Percentiles rank a stretch among this genome's conserved stretches.
phyloP scores from a whole-genome alignment of 2,329 filamentous ascomycete species.

The Colletotrichum sp. region DNA sequence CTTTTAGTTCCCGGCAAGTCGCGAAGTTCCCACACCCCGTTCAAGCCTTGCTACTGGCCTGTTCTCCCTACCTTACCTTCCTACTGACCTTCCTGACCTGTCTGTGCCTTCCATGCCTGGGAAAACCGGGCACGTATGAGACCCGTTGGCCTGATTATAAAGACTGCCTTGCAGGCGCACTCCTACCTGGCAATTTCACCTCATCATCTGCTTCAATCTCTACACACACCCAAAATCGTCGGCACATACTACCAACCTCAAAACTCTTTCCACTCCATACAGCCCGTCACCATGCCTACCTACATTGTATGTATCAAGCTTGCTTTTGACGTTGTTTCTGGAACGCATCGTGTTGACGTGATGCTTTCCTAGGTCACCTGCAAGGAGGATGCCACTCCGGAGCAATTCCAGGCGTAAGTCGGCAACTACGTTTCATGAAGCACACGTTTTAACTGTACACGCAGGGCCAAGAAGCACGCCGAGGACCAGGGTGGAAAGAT shows the following conservation, averaged over 20 bases:
- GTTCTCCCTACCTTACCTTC: neutral
- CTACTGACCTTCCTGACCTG: neutral
- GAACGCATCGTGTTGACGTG: conserved; percentile 18
- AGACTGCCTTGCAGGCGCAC: neutral
- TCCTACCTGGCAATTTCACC: neutral
- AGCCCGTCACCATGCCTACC: conserved; percentile 52
- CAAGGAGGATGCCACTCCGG: conserved; percentile 70
- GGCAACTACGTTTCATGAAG: neutral
- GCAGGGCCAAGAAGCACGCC: conserved; percentile 78
- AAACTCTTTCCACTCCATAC: neutral
- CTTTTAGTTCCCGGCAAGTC: conserved; percentile 12
- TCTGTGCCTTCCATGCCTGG: neutral
- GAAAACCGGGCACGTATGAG: conserved; percentile 9
- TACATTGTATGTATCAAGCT: conserved; percentile 54
- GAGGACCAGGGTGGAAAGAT: conserved; percentile 82
- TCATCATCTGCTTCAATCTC: neutral
- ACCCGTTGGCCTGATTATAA: conserved; percentile 5
- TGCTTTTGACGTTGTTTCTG: neutral
- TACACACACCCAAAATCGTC: neutral
- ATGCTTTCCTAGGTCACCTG: conserved; percentile 70
- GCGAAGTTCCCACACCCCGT: conserved; percentile 9
- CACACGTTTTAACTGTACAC: neutral
- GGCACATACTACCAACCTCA: neutral
- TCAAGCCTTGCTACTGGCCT: neutral
- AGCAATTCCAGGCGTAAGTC: conserved; percentile 71